Evolutionary conservation across 2,329 filamentous ascomycete genomes (phyloP).

Genomic region (Aspergillus sergii): DNA sequence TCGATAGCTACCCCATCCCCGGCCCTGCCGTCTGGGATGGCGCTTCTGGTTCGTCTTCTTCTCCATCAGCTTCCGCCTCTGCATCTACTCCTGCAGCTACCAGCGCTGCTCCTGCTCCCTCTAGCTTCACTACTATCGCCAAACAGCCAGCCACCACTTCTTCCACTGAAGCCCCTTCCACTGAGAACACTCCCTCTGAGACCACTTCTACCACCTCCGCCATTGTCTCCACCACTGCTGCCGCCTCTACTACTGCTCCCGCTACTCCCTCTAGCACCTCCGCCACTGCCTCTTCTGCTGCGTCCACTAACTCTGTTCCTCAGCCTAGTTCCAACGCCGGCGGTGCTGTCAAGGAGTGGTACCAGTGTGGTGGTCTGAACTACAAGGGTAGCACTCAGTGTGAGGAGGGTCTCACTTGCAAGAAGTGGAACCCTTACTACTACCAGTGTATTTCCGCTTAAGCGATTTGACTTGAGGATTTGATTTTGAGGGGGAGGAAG

Average conservation of each 20-base stretch:
- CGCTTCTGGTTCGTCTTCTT: slow-evolving; percentile 15
- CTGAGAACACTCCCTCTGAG: neutral
- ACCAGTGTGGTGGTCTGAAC: slow-evolving; percentile 23
- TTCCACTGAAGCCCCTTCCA: neutral
- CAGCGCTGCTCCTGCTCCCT: slow-evolving; percentile 8
- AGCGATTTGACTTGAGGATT: neutral
- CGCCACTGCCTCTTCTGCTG: slow-evolving; percentile 6
- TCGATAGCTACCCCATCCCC: slow-evolving; percentile 24
- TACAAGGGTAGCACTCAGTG: slow-evolving; percentile 17
- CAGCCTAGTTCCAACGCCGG: slow-evolving; percentile 2
- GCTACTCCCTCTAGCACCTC: slow-evolving; percentile 1
- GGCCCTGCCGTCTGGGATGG: slow-evolving; percentile 27
- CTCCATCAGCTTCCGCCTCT: slow-evolving; percentile 7
- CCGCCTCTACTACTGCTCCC: slow-evolving; percentile 1
- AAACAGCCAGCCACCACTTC: neutral
- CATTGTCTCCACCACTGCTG: slow-evolving; percentile 8
- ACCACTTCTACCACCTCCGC: slow-evolving; percentile 9
- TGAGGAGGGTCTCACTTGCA: slow-evolving; percentile 20
- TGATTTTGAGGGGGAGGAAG: neutral
- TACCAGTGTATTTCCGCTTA: slow-evolving; percentile 20
- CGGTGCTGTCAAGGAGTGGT: slow-evolving; percentile 15
- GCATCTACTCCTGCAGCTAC: slow-evolving; percentile 9
- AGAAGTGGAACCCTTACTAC: slow-evolving; percentile 27
- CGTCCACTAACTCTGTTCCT: slow-evolving; percentile 4
- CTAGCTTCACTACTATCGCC: slow-evolving; percentile 9